Conservation (phyloP, 176 grass and related monocot species). For the Zea mays region Zm-B73-REFERENCE-NAM-5.0 NC_050100.1:84402001-84402500, state of each 20-base stretch:
- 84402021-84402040: slow-evolving; percentile 83
- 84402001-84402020: slow-evolving; percentile 82
- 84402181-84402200: too few species aligned
- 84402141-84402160: not conserved
- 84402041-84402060: slow-evolving; percentile 88
- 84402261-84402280: too few species aligned
- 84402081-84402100: slow-evolving; percentile 61
- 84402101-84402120: slow-evolving; percentile 62
- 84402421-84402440: slow-evolving; percentile 58
- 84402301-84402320: slow-evolving; percentile 11
- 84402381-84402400: slow-evolving; percentile 66
- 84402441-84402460: slow-evolving; percentile 62
- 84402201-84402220: too few species aligned
- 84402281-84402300: too few species aligned
- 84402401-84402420: slow-evolving; percentile 67
- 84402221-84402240: too few species aligned
- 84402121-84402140: slow-evolving; percentile 33
- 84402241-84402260: too few species aligned
- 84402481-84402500: slow-evolving; percentile 58
- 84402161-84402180: too few species aligned
- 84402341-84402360: slow-evolving; percentile 34
- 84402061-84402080: slow-evolving; percentile 79
- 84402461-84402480: slow-evolving; percentile 87
- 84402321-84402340: slow-evolving; percentile 64
- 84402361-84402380: slow-evolving; percentile 27